phyloP scores from a whole-genome alignment of 2,329 filamentous ascomycete species.

The Myriosclerotinia duriaeana region DNA sequence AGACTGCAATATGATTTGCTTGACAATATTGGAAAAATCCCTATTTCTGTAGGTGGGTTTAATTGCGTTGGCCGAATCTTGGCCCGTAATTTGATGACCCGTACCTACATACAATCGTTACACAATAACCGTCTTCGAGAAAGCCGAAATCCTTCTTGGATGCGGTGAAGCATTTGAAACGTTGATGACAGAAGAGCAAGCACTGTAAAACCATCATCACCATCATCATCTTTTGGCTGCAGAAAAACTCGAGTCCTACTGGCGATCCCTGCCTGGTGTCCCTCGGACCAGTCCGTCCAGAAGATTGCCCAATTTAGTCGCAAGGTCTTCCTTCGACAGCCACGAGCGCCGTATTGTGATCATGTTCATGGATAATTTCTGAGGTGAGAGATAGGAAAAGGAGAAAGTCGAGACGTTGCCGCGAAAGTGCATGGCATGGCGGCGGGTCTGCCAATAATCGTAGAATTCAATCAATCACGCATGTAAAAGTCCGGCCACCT shows the following conservation, averaged over 20 bases:
- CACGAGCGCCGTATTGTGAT: not conserved
- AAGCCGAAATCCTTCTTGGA: constrained; percentile 9
- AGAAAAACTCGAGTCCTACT: constrained; percentile 3
- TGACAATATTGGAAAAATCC: not conserved
- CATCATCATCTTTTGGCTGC: constrained; percentile 6
- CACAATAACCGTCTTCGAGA: constrained; percentile 7
- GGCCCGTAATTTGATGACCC: constrained; percentile 4
- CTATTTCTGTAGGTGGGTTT: constrained; percentile 12
- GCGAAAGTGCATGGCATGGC: constrained; percentile 24
- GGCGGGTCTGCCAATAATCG: constrained; percentile 22
- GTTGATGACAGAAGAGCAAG: not conserved
- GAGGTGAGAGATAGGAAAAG: constrained; percentile 1
- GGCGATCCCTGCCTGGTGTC: constrained; percentile 3
- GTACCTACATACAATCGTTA: constrained; percentile 10
- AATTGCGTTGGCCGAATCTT: constrained; percentile 16
- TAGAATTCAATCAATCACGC: constrained; percentile 25
- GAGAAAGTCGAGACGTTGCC: constrained; percentile 18
- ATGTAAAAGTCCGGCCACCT: constrained; percentile 24
- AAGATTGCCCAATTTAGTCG: constrained; percentile 9
- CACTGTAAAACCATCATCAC: constrained; percentile 1
- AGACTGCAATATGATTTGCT: constrained; percentile 17
- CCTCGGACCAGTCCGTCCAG: not conserved
- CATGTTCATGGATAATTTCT: not conserved
- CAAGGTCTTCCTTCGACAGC: not conserved
- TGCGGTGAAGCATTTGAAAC: constrained; percentile 4